Percentiles rank a stretch among this genome's conserved stretches.
These are phyloP conservation scores for Ustilago crameri DNA, from an alignment of 1,284 basidiomycete species.

Conservation along the genomic window DNA sequence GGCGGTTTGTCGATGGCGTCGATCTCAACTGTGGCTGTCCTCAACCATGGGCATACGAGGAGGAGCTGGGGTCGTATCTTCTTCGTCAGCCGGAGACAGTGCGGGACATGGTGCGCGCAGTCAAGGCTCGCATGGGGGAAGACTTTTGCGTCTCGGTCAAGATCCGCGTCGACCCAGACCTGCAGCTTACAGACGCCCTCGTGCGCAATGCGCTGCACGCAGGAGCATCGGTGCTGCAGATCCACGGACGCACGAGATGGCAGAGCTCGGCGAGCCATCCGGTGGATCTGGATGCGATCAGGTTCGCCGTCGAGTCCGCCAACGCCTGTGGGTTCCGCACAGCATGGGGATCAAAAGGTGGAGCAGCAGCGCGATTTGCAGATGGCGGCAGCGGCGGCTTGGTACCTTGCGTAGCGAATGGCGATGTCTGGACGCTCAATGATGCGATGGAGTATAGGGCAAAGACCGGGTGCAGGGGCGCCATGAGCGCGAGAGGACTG, in stretches of 20 bases:
- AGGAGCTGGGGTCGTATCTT: constrained; percentile 74
- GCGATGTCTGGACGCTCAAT: constrained; percentile 72
- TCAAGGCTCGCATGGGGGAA: constrained; percentile 72
- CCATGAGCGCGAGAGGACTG: constrained; percentile 74
- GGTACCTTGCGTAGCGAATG: constrained; percentile 74
- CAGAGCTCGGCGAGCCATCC: constrained; percentile 72
- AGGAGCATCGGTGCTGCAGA: constrained; percentile 71
- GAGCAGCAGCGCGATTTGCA: constrained; percentile 36
- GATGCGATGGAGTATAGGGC: constrained; percentile 71
- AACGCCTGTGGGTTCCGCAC: constrained; percentile 53
- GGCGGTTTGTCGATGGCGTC: constrained; percentile 72
- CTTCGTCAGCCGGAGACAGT: constrained; percentile 74
- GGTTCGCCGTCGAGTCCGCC: constrained; percentile 72
- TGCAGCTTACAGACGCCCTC: constrained; percentile 71
- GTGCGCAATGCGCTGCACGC: constrained; percentile 71
- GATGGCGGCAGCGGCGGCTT: constrained; percentile 68
- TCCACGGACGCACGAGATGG: constrained; percentile 74
- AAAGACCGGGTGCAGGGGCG: constrained; percentile 71
- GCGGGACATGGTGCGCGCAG: constrained; percentile 72
- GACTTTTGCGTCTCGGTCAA: constrained; percentile 74
- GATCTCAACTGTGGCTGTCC: constrained; percentile 73
- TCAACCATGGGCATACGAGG: constrained; percentile 68
- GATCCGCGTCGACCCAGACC: constrained; percentile 73
- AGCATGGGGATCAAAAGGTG: constrained; percentile 41
- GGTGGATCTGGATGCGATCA: constrained; percentile 71